phyloP scores from a whole-genome alignment of 179 eudicot genomes.

The Beta macrorhiza region DNA sequence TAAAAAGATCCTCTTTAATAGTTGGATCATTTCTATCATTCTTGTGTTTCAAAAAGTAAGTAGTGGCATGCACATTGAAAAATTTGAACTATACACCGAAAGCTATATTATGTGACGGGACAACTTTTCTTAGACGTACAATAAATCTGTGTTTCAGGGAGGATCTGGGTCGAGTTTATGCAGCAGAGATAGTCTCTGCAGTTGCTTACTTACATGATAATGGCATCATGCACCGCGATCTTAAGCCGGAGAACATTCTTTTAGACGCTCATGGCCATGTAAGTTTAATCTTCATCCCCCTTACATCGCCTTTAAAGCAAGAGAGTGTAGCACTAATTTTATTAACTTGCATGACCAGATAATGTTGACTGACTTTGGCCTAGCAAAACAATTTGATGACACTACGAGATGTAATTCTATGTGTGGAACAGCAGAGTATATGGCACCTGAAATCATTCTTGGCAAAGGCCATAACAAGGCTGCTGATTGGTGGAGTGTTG shows the following conservation, averaged over 20 bases:
- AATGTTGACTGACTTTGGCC: conserved; percentile 72
- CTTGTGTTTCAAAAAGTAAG: too few relatives aligned
- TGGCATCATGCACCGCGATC: conserved; percentile 73
- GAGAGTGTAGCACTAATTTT: background rate
- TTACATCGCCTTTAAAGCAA: background rate
- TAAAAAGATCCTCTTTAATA: too few relatives aligned
- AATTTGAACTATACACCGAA: too few relatives aligned
- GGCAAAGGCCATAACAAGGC: conserved; percentile 78
- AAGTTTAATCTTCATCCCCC: background rate
- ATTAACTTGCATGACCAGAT: conserved; percentile 32
- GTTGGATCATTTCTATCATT: too few relatives aligned
- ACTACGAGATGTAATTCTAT: conserved; percentile 58
- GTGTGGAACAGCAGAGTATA: conserved; percentile 75
- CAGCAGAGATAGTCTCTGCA: conserved; percentile 73
- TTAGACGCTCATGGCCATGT: conserved; percentile 78
- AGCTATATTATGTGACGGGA: too few relatives aligned
- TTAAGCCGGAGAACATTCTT: conserved; percentile 71
- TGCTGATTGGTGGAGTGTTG: conserved; percentile 91
- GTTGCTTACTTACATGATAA: conserved; percentile 61
- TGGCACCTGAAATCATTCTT: conserved; percentile 74
- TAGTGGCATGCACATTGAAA: too few relatives aligned
- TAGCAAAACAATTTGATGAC: conserved; percentile 69
- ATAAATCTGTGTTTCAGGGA: conserved; percentile 40
- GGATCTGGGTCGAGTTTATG: conserved; percentile 66
- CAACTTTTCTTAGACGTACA: too few relatives aligned